Percentiles rank a stretch among this genome's conserved stretches.
These are phyloP conservation scores for Pestalotiopsis sp. DNA, from an alignment of 2,329 filamentous ascomycete genomes.

Conservation along the genomic window DNA sequence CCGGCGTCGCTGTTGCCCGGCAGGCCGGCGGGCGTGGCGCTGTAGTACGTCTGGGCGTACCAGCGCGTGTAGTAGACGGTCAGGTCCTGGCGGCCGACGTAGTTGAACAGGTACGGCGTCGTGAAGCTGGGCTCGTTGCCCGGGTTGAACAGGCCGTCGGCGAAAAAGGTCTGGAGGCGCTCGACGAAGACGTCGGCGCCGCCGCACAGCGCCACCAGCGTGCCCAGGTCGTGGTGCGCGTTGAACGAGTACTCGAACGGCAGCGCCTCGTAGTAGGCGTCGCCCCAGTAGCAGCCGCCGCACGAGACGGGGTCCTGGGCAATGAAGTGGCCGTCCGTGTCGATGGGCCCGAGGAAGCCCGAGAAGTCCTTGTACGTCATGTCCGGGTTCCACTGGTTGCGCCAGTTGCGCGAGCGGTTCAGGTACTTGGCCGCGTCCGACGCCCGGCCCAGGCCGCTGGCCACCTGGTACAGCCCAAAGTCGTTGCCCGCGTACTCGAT, in stretches of 20 bases:
- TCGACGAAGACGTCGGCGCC: conserved; percentile 57
- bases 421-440: conserved; percentile 62
- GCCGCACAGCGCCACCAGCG: conserved; percentile 57
- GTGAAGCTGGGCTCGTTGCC: conserved; percentile 71
- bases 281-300: conserved; percentile 68
- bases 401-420: conserved; percentile 68
- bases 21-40: conserved; percentile 55
- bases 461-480: conserved; percentile 69
- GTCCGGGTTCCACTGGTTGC: conserved; percentile 70
- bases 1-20: conserved; percentile 75
- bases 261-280: conserved; percentile 62
- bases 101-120: conserved; percentile 72
- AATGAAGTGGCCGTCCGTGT: conserved; percentile 51
- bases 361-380: conserved; percentile 61
- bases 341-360: conserved; percentile 68
- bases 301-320: conserved; percentile 61
- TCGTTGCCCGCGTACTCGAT: conserved; percentile 73
- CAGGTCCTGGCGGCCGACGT: conserved; percentile 63
- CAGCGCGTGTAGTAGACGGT: conserved; percentile 60
- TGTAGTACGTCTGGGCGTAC: conserved; percentile 64
- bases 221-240: conserved; percentile 66
- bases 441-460: conserved; percentile 54
- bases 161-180: conserved; percentile 65
- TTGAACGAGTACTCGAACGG: conserved; percentile 71
- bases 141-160: conserved; percentile 63